A percentile compares a stretch with the other conserved stretches of the same genome.
phyloP scores from a whole-genome alignment of 495 filamentous ascomycete genomes.

The Aspergillus nidulans region DNA sequence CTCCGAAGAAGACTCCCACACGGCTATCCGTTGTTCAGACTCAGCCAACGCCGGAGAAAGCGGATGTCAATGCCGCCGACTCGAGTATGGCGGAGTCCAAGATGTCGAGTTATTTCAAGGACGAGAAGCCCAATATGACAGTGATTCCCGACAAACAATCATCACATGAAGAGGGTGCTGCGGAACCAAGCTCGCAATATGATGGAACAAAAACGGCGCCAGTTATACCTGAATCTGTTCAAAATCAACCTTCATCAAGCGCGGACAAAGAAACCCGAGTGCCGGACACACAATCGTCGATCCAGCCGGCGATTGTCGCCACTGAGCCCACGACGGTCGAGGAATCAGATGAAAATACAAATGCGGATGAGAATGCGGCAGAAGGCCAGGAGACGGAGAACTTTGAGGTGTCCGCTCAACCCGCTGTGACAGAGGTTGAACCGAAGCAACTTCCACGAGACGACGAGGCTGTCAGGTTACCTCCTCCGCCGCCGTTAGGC shows the following conservation, averaged over 20 bases:
- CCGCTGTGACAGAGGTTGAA: conserved; percentile 17
- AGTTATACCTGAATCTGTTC: conserved; percentile 14
- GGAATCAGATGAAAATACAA: conserved; percentile 9
- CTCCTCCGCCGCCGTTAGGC: conserved; percentile 56
- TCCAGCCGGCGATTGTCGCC: neutral
- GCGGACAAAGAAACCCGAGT: conserved; percentile 4
- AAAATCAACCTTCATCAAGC: conserved; percentile 7
- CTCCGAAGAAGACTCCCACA: conserved; percentile 63
- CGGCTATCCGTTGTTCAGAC: conserved; percentile 50
- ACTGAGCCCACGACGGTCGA: neutral
- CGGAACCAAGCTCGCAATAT: conserved; percentile 19
- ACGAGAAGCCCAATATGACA: conserved; percentile 47
- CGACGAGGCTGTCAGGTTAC: conserved; percentile 32
- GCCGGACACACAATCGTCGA: neutral
- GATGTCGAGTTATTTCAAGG: conserved; percentile 39
- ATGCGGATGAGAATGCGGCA: conserved; percentile 5
- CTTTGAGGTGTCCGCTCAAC: conserved; percentile 9
- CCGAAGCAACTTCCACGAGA: conserved; percentile 22
- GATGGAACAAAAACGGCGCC: conserved; percentile 23
- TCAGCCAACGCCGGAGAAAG: conserved; percentile 50
- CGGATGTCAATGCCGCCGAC: conserved; percentile 45
- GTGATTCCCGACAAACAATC: conserved; percentile 32
- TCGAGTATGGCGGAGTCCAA: conserved; percentile 55
- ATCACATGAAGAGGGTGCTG: conserved; percentile 29
- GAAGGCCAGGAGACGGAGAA: conserved; percentile 11